Evolutionary conservation across 2,329 filamentous ascomycete species (phyloP), one percentile per base, ranked within the genome.

Genomic region (Knufia petricola): DNA sequence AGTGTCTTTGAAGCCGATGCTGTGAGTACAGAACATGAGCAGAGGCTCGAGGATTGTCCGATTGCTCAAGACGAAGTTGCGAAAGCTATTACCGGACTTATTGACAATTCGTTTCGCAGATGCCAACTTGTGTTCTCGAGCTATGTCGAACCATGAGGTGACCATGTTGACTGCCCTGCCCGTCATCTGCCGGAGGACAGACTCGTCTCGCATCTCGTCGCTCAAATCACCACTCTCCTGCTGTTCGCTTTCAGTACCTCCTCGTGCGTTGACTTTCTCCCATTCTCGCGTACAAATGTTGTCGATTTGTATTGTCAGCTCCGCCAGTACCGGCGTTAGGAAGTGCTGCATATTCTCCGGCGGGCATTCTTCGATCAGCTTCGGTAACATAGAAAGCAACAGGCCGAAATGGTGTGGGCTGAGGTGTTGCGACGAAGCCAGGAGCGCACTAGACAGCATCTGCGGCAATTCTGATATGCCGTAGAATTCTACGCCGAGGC

Each of bases 201-300:
- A 96, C 65, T 98, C 92, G 4, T 87, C 83, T 67, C 95, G 95
- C 92, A 98, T 98, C 69, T 98, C 92, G 57, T 95, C 88, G 1
- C 85, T 86, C 46, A 98, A 70, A 51, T 86, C 85, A 48, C 89
- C 87, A 17, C 82, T 47, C 2, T 19, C 32, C 23, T 47, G 32
- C 20, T 47, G 44, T 31, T 30, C 19, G 31, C 12, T 82, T 2
- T 82, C 70, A 17, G 69, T 71, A 57, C 84, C 76, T 54, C 79
- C 70, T 54, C 76, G 69, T 61, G 71, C 20, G 39, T 24, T 30
- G 50, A 95, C 79, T 55, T 79, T 79, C 52, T 83, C 79, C 92
- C 92, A 98, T 63, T 96, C 90, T 0, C 77, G 74, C 28, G 80
- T 85, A 54, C 96, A 85, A 68, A 96, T 96, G 34, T 75, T 72